phyloP scores from a whole-genome alignment of 2,329 filamentous ascomycete genomes.

The Aureobasidium sp. region DNA sequence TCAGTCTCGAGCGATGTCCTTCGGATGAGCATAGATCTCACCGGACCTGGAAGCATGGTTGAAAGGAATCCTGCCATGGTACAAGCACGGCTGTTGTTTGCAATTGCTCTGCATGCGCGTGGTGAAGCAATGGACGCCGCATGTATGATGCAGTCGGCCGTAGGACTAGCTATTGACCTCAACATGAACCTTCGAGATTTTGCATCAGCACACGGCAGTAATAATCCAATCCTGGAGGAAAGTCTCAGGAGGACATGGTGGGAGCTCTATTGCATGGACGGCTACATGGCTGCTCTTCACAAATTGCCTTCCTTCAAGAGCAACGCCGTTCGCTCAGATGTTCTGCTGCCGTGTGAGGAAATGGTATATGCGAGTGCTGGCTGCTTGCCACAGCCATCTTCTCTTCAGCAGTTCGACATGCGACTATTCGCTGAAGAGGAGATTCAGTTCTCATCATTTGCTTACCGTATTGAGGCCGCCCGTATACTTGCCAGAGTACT shows the following conservation, averaged over 20 bases:
- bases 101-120: constrained; percentile 71
- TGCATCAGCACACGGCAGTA: constrained; percentile 56
- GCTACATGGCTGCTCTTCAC: constrained; percentile 75
- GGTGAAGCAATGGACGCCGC: constrained; percentile 64
- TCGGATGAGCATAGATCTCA: constrained; percentile 37
- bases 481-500: constrained; percentile 74
- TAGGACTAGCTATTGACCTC: constrained; percentile 66
- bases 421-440: constrained; percentile 66
- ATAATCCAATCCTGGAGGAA: constrained; percentile 66
- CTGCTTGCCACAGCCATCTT: constrained; percentile 50
- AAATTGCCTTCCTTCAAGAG: constrained; percentile 63
- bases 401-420: constrained; percentile 69
- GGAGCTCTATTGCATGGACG: constrained; percentile 75
- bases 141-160: constrained; percentile 59
- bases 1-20: constrained; percentile 40
- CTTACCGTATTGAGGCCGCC: constrained; percentile 75
- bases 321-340: constrained; percentile 59
- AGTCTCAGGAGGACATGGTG: constrained; percentile 88
- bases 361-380: constrained; percentile 52
- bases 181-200: constrained; percentile 66
- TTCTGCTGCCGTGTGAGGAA: constrained; percentile 76
- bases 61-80: constrained; percentile 48
- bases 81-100: constrained; percentile 69
- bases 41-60: constrained; percentile 33
- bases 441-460: constrained; percentile 71